Base-by-base conservation (phyloP, 345 rosid genomes). In the Ceriops tagal region DNA sequence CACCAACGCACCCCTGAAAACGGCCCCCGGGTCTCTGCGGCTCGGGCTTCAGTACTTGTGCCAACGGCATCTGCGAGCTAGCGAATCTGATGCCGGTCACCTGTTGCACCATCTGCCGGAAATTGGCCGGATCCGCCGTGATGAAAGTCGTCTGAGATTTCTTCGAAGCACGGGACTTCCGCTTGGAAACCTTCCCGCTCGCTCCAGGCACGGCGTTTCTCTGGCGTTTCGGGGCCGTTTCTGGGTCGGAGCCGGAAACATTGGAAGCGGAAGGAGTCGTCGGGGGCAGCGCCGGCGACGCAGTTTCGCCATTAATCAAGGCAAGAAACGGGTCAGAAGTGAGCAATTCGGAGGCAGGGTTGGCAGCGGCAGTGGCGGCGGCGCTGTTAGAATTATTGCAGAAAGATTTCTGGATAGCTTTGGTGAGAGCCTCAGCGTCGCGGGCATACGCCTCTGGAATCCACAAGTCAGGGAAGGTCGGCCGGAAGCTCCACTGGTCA, bases 31-130 rank as follows among this genome's bases (percentile, higher is more conserved):
- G 65, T 53, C 87, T 74, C 64, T 77, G 84, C 2, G 97, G 87
- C 80, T 85, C 91, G 49, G 97, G 92, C 77, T 82, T 88, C 66
- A 88, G 58, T 27, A 86, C 61, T 18, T 78, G 80, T 26, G 75
- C 58, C 58, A 68, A 28, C 1, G 80, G 13, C 26, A 63, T n/a
- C n/a, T 57, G 77, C 11, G 81, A 34, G 71, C 47, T 71, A 5
- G 66, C 51, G 70, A 77, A 82, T 71, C 82, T 74, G 7, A 80
- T 83, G 2, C 97, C 97, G 15, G 97, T 91, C 15, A 91, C 88
- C 83, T 89, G 96, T 74, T 91, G 97, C 80, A 91, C 97, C 96
- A 91, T 83, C 85, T 87, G 88, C 24, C 97, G 76, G 72, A 91
- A 91, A 49, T 89, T 87, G 0, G 92, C 89, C 61, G 91, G 92